Conservation (phyloP, 148 eudicot genomes). For the Fagopyrum esculentum region DNA sequence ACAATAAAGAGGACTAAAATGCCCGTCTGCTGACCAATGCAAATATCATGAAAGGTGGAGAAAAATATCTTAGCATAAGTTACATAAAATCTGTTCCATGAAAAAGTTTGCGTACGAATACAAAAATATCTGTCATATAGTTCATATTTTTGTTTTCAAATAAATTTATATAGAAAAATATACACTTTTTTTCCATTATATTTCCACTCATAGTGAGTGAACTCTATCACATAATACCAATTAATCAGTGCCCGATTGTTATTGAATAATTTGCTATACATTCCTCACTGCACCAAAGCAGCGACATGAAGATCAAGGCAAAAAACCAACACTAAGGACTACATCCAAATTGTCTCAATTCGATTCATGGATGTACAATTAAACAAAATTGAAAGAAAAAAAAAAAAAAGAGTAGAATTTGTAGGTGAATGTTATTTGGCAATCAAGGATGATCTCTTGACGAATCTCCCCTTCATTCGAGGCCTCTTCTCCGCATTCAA, state of each 20-base stretch:
- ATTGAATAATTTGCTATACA: not conserved
- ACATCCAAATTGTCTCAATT: not conserved
- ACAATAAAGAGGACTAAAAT: no score
- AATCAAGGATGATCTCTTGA: conserved; percentile 50
- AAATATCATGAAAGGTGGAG: not conserved
- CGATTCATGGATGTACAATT: not conserved
- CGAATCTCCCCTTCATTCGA: conserved; percentile 92
- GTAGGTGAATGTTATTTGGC: not conserved
- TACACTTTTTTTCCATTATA: no score
- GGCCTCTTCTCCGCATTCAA: conserved; percentile 97
- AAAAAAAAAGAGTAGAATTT: no score
- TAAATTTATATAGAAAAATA: no score
- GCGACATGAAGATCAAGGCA: not conserved
- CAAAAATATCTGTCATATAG: no score
- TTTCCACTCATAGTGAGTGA: no score
- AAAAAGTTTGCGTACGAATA: no score
- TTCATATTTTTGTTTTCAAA: no score
- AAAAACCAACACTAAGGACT: not conserved
- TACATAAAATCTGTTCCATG: no score
- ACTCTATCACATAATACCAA: no score
- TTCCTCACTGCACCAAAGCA: not conserved
- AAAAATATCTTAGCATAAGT: not conserved
- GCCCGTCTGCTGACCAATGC: not conserved
- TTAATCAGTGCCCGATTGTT: not conserved
- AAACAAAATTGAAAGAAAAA: no score